phyloP scores from a whole-genome alignment of 2,329 filamentous ascomycete species.

The Ceratocystis albifundus region DNA sequence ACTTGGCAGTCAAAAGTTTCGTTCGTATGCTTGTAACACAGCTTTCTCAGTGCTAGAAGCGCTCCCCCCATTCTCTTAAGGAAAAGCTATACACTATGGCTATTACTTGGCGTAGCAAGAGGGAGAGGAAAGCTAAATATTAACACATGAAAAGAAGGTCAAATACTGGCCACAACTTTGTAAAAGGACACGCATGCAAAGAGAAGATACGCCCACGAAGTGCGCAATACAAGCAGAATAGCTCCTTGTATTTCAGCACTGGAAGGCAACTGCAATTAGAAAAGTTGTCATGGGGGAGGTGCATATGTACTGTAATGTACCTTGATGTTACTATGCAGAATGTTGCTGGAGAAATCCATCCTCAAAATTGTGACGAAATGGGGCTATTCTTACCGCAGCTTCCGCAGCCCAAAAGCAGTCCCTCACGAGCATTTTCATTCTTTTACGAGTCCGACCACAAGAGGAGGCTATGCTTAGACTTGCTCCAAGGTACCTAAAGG shows the following conservation, averaged over 20 bases:
- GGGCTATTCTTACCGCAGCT: conserved; percentile 2
- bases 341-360: not conserved
- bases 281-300: not conserved
- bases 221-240: not conserved
- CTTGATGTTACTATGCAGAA: not conserved
- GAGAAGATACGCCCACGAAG: too few species aligned
- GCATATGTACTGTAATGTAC: not conserved
- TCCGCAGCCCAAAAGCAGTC: not conserved
- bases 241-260: not conserved
- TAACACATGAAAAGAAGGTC: not conserved
- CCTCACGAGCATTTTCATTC: too few species aligned
- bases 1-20: too few species aligned
- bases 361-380: not conserved
- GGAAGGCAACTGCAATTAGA: not conserved
- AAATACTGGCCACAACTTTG: not conserved
- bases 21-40: not conserved
- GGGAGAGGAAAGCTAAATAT: not conserved
- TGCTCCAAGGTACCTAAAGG: not conserved
- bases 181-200: not conserved
- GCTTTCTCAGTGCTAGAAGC: not conserved
- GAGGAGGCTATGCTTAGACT: not conserved
- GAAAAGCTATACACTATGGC: not conserved
- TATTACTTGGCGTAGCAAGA: not conserved
- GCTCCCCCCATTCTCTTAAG: not conserved
- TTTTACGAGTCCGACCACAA: too few species aligned